Conservation (phyloP, 1,284 basidiomycete genomes). For the Malassezia dermatis region DNA sequence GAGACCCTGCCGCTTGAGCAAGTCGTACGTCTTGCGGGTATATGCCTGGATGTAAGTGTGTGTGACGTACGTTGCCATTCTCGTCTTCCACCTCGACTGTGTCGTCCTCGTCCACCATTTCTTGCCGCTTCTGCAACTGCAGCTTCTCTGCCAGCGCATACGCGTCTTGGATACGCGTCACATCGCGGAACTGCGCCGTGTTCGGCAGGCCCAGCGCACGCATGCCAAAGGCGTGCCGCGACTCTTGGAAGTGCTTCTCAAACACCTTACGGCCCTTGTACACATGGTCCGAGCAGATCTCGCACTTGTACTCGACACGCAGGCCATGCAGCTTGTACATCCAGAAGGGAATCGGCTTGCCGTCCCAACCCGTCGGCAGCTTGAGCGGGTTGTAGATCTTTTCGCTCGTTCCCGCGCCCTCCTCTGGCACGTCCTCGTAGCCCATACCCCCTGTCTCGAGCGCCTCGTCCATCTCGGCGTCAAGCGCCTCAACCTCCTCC, state of each 20-base stretch:
- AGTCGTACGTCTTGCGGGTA: slow-evolving; percentile 44
- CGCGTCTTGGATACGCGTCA: slow-evolving; percentile 92
- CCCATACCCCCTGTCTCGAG: slow-evolving; percentile 14
- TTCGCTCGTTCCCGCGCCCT: slow-evolving; percentile 59
- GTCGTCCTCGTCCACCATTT: slow-evolving; percentile 27
- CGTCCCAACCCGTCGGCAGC: slow-evolving; percentile 93
- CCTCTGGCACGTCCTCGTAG: slow-evolving; percentile 49
- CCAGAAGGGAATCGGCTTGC: slow-evolving; percentile 97
- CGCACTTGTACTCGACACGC: slow-evolving; percentile 92
- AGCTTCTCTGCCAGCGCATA: slow-evolving; percentile 54
- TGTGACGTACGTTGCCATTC: slow-evolving; percentile 31
- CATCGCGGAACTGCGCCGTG: slow-evolving; percentile 97
- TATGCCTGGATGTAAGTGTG: slow-evolving; percentile 24
- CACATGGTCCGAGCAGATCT: slow-evolving; percentile 71
- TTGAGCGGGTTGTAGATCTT: slow-evolving; percentile 96
- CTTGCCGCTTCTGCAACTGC: slow-evolving; percentile 28
- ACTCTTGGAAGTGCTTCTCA: slow-evolving; percentile 86
- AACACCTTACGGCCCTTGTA: slow-evolving; percentile 81
- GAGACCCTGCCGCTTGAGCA: slow-evolving; percentile 46
- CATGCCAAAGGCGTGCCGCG: slow-evolving; percentile 95
- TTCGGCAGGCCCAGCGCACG: slow-evolving; percentile 91
- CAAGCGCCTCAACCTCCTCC: slow-evolving; percentile 66
- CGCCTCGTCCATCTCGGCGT: slow-evolving; percentile 24
- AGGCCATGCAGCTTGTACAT: slow-evolving; percentile 94
- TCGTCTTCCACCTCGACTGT: slow-evolving; percentile 46